A percentile compares a stretch with the other conserved stretches of the same genome.
Evolutionary conservation across 129 eudicot species (phyloP).

Genomic region (Helianthus annuus): HanXRQr2.0-SUNRISE NC_035439.2:148671713-148672212

Average conservation of each 20-base stretch:
- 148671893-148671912: conserved; percentile 28
- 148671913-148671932: conserved; percentile 44
- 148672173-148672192: background rate
- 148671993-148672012: conserved; percentile 65
- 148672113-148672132: conserved; percentile 71
- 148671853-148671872: conserved; percentile 52
- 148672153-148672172: background rate
- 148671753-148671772: conserved; percentile 57
- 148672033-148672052: conserved; percentile 8
- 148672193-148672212: background rate
- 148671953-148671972: conserved; percentile 69
- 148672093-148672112: conserved; percentile 75
- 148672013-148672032: conserved; percentile 49
- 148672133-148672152: conserved; percentile 43
- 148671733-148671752: conserved; percentile 61
- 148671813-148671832: conserved; percentile 52
- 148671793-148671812: conserved; percentile 46
- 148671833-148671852: conserved; percentile 61
- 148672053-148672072: conserved; percentile 11
- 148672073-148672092: conserved; percentile 89
- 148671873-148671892: conserved; percentile 54
- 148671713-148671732: conserved; percentile 51
- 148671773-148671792: conserved; percentile 50
- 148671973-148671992: conserved; percentile 81
- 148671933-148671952: conserved; percentile 50